These are phyloP conservation scores for Auricularia sp. DNA, from an alignment of 768 basidiomycete species.

Conservation along the genomic window DNA sequence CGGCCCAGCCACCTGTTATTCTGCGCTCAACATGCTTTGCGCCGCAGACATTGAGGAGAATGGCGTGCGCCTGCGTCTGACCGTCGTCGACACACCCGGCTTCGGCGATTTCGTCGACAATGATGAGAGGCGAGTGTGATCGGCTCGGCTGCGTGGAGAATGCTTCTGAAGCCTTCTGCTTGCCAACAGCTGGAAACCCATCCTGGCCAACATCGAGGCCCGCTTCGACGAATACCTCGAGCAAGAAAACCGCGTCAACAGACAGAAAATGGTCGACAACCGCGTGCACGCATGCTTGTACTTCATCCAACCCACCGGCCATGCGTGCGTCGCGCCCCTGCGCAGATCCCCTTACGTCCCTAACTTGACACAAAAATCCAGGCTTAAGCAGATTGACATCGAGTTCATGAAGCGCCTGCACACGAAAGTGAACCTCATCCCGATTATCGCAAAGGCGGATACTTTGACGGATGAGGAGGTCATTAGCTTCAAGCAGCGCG, in stretches of 20 bases:
- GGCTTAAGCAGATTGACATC: conserved; percentile 94
- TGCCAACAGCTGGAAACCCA: conserved; percentile 82
- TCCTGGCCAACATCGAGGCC: conserved; percentile 95
- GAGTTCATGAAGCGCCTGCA: conserved; percentile 98
- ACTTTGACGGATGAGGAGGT: conserved; percentile 97
- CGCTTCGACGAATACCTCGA: conserved; percentile 97
- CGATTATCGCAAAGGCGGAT: conserved; percentile 96
- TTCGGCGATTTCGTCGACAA: conserved; percentile 99
- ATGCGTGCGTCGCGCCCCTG: conserved; percentile 59
- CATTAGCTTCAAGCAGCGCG: conserved; percentile 83
- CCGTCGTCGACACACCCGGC: conserved; percentile 98
- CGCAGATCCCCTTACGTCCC: conserved; percentile 1
- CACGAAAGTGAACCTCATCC: conserved; percentile 96
- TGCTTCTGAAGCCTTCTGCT: not conserved
- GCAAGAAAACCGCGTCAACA: conserved; percentile 97
- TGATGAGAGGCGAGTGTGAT: conserved; percentile 68
- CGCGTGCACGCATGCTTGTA: conserved; percentile 97
- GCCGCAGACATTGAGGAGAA: conserved; percentile 93
- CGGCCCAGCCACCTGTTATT: not conserved
- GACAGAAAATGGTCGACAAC: conserved; percentile 89
- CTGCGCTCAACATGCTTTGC: not conserved
- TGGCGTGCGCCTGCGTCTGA: conserved; percentile 89
- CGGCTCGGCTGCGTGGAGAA: not conserved
- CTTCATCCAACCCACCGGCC: conserved; percentile 98
- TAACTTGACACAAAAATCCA: conserved; percentile 20